These are phyloP conservation scores for Talaromyces sp. DNA, from an alignment of 2,329 filamentous ascomycete species.

Conservation along the genomic window DNA sequence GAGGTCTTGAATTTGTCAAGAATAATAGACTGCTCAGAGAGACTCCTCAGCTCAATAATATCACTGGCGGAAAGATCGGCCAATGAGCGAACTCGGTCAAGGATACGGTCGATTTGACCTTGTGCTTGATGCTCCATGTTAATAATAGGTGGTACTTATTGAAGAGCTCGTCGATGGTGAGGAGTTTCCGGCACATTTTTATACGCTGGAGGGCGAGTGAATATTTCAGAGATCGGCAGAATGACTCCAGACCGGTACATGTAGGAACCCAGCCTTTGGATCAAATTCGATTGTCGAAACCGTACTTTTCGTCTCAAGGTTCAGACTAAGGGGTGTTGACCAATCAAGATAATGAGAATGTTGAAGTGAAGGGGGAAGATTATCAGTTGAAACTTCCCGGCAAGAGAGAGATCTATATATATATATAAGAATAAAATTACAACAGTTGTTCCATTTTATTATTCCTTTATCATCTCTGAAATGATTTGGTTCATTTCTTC, in stretches of 20 bases:
- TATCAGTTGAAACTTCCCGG: background rate
- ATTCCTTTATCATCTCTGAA: background rate
- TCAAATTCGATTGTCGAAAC: background rate
- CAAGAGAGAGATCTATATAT: background rate
- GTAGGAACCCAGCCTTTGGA: background rate
- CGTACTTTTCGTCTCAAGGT: background rate
- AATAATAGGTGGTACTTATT: background rate
- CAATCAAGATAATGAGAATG: background rate
- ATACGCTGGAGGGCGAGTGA: slow-evolving; percentile 5
- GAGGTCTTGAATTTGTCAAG: background rate
- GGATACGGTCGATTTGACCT: slow-evolving; percentile 7
- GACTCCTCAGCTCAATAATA: background rate
- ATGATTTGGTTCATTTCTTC: background rate
- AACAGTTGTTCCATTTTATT: background rate
- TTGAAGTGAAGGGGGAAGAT: background rate
- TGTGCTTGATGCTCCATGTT: slow-evolving; percentile 11
- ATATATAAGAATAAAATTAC: background rate
- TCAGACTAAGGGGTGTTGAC: background rate
- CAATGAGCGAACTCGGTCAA: slow-evolving; percentile 9
- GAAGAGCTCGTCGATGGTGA: slow-evolving; percentile 6
- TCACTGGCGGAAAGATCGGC: slow-evolving; percentile 10
- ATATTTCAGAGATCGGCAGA: background rate
- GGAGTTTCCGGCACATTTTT: slow-evolving; percentile 10
- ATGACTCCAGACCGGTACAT: background rate
- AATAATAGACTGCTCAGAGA: slow-evolving; percentile 13